Base-by-base conservation (phyloP, 352 stramenopile species). In the Globisporangium cederbergense region DNA sequence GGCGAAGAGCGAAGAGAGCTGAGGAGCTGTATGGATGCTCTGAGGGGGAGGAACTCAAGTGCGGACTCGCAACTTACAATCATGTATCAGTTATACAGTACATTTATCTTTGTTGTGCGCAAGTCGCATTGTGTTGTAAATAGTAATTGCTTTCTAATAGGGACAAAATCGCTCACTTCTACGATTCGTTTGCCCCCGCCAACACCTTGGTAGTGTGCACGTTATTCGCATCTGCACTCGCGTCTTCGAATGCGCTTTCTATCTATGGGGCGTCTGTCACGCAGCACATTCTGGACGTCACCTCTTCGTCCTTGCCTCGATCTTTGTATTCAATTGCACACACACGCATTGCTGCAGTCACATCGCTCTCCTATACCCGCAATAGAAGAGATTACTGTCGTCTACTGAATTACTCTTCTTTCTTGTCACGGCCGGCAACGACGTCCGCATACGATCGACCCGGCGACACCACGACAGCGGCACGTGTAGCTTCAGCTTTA, bases 1-100 rank as follows among this genome's bases (percentile, higher is more conserved):
- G 58, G 74, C 77, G 36, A 91, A 90, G 68, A 90, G 75, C 50
- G 77, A 91, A 32, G 83, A 87, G 40, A 73, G 75, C 32, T 74
- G 46, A 52, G 8, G 6, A 14, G 14, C 18, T 49, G 9, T 25
- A 8, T 22, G 47, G 22, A 4, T 28, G 47, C 25, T 55, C 22
- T 7, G 22, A 14, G 4, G 2, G n/a, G 32, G 46, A 32, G 45
- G 11, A 6, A n/a, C 11, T 6, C 4, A 54, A 13, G 8, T 43
- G 38, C 38, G 9, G 38, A 36, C 32, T 36, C 32, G 7, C 32
- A 36, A 36, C 32, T 36, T 36, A 30, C 20, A 34, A 20, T 54
- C 22, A 32, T 54, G 20, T 34, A 54, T 18, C 47, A 34, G 20
- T 32, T 10, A n/a, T 30, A 51, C 14, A 22, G 20, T 25, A 32